phyloP scores from a whole-genome alignment of 768 basidiomycete species.

The Favolaschia claudopus region DNA sequence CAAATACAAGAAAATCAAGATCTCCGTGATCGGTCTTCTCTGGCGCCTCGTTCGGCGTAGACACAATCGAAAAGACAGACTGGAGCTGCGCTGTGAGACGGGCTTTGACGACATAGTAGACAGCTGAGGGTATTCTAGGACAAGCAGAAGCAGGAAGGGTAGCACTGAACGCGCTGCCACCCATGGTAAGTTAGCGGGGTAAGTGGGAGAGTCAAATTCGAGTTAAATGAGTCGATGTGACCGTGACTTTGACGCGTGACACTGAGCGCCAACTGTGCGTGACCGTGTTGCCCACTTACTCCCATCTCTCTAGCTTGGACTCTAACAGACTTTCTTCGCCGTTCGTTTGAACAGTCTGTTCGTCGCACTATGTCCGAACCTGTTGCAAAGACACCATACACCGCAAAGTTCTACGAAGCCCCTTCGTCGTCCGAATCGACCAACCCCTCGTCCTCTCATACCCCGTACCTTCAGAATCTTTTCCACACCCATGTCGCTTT shows the following conservation, averaged over 20 bases:
- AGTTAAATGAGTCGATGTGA: no score
- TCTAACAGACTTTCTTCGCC: no score
- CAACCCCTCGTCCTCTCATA: slow-evolving; percentile 1
- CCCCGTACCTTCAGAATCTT: slow-evolving; percentile 14
- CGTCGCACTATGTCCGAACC: no score
- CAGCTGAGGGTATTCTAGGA: slow-evolving; percentile 65
- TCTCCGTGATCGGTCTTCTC: slow-evolving; percentile 74
- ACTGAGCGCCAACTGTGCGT: no score
- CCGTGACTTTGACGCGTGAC: no score
- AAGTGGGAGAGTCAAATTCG: no score
- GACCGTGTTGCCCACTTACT: no score
- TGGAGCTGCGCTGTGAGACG: slow-evolving; percentile 50
- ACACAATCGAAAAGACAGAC: slow-evolving; percentile 57
- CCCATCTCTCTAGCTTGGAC: no score
- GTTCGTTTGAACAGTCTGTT: no score
- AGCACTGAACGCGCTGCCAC: slow-evolving; percentile 71
- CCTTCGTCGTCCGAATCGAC: slow-evolving; percentile 21
- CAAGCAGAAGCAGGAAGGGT: slow-evolving; percentile 52
- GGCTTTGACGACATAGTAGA: slow-evolving; percentile 61
- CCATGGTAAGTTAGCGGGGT: no score
- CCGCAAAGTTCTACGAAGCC: slow-evolving; percentile 23
- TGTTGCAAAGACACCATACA: slow-evolving; percentile 25
- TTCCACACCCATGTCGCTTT: slow-evolving; percentile 17
- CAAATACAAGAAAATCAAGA: slow-evolving; percentile 69
- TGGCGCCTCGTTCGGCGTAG: slow-evolving; percentile 68